These are phyloP conservation scores for Truncatella angustata DNA, from an alignment of 2,329 filamentous ascomycete genomes.

Conservation along the genomic window DNA sequence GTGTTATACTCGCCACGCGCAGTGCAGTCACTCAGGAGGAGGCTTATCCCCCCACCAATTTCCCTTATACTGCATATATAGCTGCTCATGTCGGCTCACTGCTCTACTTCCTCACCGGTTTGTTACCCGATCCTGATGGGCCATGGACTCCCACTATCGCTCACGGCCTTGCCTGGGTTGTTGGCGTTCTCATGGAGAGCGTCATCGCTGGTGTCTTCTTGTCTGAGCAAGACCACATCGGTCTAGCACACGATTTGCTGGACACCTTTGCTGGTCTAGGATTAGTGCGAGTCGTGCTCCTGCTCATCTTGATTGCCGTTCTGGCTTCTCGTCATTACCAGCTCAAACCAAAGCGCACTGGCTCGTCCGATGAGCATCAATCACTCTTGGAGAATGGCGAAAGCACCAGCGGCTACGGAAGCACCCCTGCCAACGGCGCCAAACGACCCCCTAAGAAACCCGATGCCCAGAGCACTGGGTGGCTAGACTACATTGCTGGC, in stretches of 20 bases:
- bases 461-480: slow-evolving; percentile 17
- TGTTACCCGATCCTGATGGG: slow-evolving; percentile 42
- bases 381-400: slow-evolving; percentile 39
- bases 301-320: slow-evolving; percentile 33
- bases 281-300: slow-evolving; percentile 28
- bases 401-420: slow-evolving; percentile 27
- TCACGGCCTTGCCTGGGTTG: slow-evolving; percentile 36
- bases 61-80: slow-evolving; percentile 40
- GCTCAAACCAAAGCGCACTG: slow-evolving; percentile 26
- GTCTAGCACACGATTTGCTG: slow-evolving; percentile 26
- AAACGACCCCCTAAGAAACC: slow-evolving; percentile 10
- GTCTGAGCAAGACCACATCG: slow-evolving; percentile 26
- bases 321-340: slow-evolving; percentile 31
- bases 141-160: slow-evolving; percentile 38
- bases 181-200: slow-evolving; percentile 31
- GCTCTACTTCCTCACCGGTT: slow-evolving; percentile 39
- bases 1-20: slow-evolving; percentile 29
- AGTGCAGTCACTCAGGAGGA: slow-evolving; percentile 28
- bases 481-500: slow-evolving; percentile 45
- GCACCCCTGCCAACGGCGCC: slow-evolving; percentile 8
- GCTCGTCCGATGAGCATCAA: slow-evolving; percentile 33
- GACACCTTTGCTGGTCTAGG: slow-evolving; percentile 29
- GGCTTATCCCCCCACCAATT: slow-evolving; percentile 19
- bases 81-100: slow-evolving; percentile 39
- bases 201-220: slow-evolving; percentile 35